These are phyloP conservation scores for Vigna trinervia DNA, from an alignment of 306 rosid genomes.

Conservation along the genomic window DNA sequence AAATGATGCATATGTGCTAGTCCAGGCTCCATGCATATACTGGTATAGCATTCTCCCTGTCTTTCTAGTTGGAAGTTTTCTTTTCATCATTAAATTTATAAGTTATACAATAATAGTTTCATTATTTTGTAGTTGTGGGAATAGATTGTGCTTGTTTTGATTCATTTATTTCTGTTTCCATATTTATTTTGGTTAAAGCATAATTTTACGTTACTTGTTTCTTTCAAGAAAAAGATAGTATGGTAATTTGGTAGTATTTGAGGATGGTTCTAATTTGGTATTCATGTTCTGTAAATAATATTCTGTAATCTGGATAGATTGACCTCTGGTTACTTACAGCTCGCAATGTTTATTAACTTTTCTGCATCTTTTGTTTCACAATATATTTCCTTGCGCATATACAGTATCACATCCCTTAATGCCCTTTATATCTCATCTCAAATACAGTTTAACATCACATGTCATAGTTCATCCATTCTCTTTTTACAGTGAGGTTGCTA, in stretches of 20 bases:
- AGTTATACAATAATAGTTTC: slow-evolving; percentile 21
- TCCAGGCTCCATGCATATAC: slow-evolving; percentile 11
- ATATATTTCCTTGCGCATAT: slow-evolving; percentile 7
- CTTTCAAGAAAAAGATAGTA: background rate
- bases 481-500: slow-evolving; percentile 73
- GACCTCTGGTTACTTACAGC: background rate
- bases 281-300: background rate
- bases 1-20: background rate
- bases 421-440: slow-evolving; percentile 10
- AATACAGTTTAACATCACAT: slow-evolving; percentile 15
- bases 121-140: background rate
- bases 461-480: slow-evolving; percentile 20
- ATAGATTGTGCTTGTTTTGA: slow-evolving; percentile 13
- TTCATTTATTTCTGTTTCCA: slow-evolving; percentile 5
- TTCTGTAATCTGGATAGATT: slow-evolving; percentile 12
- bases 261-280: slow-evolving; percentile 29
- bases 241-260: slow-evolving; percentile 3
- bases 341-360: slow-evolving; percentile 19
- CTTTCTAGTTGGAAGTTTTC: slow-evolving; percentile 24
- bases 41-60: slow-evolving; percentile 18
- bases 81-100: slow-evolving; percentile 1
- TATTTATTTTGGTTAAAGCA: slow-evolving; percentile 16
- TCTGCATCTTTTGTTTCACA: background rate
- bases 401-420: too few relatives aligned
- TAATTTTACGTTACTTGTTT: background rate